A percentile compares a stretch with the other conserved stretches of the same genome.
phyloP scores from a whole-genome alignment of 345 rosid genomes.

The Rhodamnia argentea region DNA sequence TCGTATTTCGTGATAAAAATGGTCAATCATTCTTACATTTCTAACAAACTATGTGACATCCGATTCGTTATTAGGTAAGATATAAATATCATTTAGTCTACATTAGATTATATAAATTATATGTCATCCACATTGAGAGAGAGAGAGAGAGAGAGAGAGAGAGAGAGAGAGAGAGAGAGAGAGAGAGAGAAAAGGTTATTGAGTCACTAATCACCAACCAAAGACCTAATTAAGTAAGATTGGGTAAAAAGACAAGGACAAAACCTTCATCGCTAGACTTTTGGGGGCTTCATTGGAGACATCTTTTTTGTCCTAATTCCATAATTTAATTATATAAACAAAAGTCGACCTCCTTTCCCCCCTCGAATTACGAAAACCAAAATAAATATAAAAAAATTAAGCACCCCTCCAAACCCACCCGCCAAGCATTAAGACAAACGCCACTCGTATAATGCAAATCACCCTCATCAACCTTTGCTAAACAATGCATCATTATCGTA shows the following conservation, averaged over 20 bases:
- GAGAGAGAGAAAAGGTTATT: neutral
- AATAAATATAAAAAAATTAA: neutral
- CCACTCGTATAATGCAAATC: neutral
- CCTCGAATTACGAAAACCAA: neutral
- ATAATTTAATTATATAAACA: neutral
- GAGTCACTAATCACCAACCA: neutral
- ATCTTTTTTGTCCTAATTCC: neutral
- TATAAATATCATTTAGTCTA: neutral
- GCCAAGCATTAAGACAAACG: neutral
- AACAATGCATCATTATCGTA: neutral
- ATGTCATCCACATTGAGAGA: neutral
- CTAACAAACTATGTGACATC: neutral
- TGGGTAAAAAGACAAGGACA: neutral
- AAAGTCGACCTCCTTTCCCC: neutral
- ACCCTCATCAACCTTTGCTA: neutral
- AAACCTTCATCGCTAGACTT: neutral
- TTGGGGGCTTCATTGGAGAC: neutral
- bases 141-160: neutral
- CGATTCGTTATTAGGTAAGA: neutral
- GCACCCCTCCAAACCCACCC: neutral
- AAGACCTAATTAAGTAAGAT: neutral
- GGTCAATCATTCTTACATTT: neutral
- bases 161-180: neutral
- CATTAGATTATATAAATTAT: neutral
- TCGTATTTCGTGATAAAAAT: neutral